phyloP scores from a whole-genome alignment of 2,329 filamentous ascomycete species.

The Diaporthe citriasiana region DNA sequence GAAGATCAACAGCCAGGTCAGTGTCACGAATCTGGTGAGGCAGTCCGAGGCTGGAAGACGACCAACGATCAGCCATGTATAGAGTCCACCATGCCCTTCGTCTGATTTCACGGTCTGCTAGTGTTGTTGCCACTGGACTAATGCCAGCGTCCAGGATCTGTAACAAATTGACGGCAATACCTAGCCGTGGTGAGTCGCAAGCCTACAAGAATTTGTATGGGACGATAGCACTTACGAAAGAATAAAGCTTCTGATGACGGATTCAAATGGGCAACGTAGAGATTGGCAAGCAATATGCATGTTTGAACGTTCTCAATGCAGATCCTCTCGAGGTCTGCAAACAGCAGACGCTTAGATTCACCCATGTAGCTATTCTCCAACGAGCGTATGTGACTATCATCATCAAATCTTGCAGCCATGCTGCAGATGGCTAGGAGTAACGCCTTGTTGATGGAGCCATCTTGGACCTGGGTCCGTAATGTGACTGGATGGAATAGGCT shows the following conservation, averaged over 20 bases:
- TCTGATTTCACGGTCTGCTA: not conserved
- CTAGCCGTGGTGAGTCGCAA: not conserved
- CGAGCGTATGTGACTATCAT: not conserved
- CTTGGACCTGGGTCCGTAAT: not conserved
- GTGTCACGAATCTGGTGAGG: constrained; percentile 3
- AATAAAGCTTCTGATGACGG: constrained; percentile 14
- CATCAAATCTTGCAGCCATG: constrained; percentile 7
- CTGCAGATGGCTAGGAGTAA: constrained; percentile 9
- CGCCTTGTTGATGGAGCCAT: constrained; percentile 15
- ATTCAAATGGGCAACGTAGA: constrained; percentile 18
- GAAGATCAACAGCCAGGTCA: constrained; percentile 11
- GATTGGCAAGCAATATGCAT: constrained; percentile 9
- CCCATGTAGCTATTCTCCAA: not conserved
- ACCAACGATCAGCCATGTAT: constrained; percentile 18
- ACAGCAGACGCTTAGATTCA: not conserved
- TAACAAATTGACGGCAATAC: not conserved
- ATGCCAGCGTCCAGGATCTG: not conserved
- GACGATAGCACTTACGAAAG: not conserved
- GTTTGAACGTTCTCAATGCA: constrained; percentile 10
- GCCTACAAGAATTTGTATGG: not conserved
- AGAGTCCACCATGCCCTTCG: constrained; percentile 18
- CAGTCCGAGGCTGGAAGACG: not conserved
- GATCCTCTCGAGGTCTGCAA: not conserved
- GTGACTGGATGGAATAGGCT: constrained; percentile 5
- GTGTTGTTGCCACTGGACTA: not conserved